Percentiles rank a stretch among this genome's conserved stretches.
Conservation (phyloP, 495 filamentous ascomycete genomes). For the Daldinia caldariorum region DNA sequence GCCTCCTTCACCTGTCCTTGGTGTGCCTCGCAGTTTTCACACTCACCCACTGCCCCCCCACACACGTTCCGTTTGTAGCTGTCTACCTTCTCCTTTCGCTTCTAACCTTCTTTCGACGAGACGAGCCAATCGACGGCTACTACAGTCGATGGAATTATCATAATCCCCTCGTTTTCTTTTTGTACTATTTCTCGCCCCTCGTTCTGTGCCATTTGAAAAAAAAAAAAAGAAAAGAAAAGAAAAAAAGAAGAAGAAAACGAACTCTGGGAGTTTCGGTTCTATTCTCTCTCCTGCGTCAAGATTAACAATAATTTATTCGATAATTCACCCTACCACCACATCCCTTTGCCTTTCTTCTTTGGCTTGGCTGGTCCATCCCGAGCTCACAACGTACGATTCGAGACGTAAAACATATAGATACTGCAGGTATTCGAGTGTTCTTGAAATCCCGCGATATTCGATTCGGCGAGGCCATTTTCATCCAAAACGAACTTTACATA, state of each 20-base stretch:
- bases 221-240: too few species aligned
- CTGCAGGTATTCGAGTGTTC: conserved; percentile 27
- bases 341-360: conserved; percentile 26
- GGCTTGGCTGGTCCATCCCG: conserved; percentile 36
- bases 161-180: conserved; percentile 21
- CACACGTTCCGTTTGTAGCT: conserved; percentile 26
- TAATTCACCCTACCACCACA: conserved; percentile 4
- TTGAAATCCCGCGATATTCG: conserved; percentile 21
- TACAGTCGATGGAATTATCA: conserved; percentile 26
- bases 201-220: conserved; percentile 21
- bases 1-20: neutral
- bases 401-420: conserved; percentile 33
- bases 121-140: conserved; percentile 18
- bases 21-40: conserved; percentile 4
- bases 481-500: conserved; percentile 29
- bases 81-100: conserved; percentile 35
- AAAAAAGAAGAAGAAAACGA: conserved; percentile 22
- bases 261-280: conserved; percentile 38
- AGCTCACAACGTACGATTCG: conserved; percentile 30
- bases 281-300: conserved; percentile 22
- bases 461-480: conserved; percentile 27
- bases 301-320: conserved; percentile 20
- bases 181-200: conserved; percentile 27
- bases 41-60: neutral
- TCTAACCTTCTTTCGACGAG: conserved; percentile 15